Base-by-base conservation (phyloP, 805 yeast species). In the Starmerella lactis-condensi region DNA sequence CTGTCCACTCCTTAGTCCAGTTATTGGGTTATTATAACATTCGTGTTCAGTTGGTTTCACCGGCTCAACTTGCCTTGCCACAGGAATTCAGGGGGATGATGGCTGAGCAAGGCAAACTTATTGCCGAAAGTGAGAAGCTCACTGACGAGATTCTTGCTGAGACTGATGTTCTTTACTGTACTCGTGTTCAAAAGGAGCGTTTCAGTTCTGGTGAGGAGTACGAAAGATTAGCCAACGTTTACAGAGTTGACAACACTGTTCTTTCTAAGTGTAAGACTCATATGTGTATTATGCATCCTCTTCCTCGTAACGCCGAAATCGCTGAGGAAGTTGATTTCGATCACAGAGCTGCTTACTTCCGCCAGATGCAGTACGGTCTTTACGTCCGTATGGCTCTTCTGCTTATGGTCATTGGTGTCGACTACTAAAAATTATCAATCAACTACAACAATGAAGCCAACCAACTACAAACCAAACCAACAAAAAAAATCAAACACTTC, bases 291-390 rank as follows among this genome's bases (percentile, higher is more conserved):
- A 75, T 89, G 93, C 99, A 89, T 56, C 99, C 99, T 54, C 69
- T 89, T 48, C 99, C 99, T 54, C 77, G 99, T 59, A 83, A 81
- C 43, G 75, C 72, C 49, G 99, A 89, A 62, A 85, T 89, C 47
- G 77, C 77, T 51, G 96, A 83, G 61, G 98, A 89, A 62, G 96
- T 89, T 50, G 99, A 89, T 57, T 89, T 85, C 52, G 99, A 89
- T 60, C 95, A 85, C 58, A 77, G 99, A 58, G 96, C 98, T 43
- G 96, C 98, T 37, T 89, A 89, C 64, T 89, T 89, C 68, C 77
- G 99, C 70, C 96, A 89, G 65, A 89, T 89, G 98, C 76, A 92
- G 58, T 85, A 89, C 54, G 99, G 99, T 39, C 65, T 89, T 55
- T 89, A 75, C 53, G 93, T 91, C 28, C 82, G 99, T 67, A 89